Percentiles rank a stretch among this genome's conserved stretches.
These are phyloP conservation scores for Penicillium simplicissimum DNA, from an alignment of 495 filamentous ascomycete species.

Conservation along the genomic window DNA sequence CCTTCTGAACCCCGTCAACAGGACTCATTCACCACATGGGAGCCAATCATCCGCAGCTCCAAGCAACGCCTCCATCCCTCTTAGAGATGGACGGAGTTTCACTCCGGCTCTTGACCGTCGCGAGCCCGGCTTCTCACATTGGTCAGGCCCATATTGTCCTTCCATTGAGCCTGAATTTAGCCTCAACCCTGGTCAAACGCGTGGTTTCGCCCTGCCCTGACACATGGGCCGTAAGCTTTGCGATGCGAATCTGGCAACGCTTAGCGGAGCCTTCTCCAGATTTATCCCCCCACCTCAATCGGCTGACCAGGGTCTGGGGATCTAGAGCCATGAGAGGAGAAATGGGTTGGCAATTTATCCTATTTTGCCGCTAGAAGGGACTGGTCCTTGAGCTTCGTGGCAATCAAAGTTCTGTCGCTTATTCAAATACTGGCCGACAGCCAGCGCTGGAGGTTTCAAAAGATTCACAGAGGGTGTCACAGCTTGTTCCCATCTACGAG, in stretches of 20 bases:
- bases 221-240: not conserved
- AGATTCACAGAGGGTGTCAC: not conserved
- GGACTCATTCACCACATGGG: not conserved
- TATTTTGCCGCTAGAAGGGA: slow-evolving; percentile 16
- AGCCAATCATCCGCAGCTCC: not conserved
- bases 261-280: not conserved
- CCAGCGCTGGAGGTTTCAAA: not conserved
- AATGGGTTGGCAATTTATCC: slow-evolving; percentile 10
- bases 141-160: not conserved
- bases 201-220: not conserved
- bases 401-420: not conserved
- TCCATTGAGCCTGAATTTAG: slow-evolving; percentile 4
- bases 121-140: not conserved
- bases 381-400: not conserved
- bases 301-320: not conserved
- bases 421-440: slow-evolving; percentile 1
- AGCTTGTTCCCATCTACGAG: not conserved
- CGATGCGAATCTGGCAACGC: not conserved
- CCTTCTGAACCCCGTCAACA: not conserved
- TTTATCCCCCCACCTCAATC: not conserved
- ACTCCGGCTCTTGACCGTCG: not conserved
- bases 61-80: not conserved
- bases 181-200: not conserved
- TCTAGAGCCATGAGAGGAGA: not conserved
- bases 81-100: not conserved